Percentiles rank a stretch among this genome's conserved stretches.
Evolutionary conservation across 305 asterid species (phyloP).

Genomic region (Plantago lanceolata): DNA sequence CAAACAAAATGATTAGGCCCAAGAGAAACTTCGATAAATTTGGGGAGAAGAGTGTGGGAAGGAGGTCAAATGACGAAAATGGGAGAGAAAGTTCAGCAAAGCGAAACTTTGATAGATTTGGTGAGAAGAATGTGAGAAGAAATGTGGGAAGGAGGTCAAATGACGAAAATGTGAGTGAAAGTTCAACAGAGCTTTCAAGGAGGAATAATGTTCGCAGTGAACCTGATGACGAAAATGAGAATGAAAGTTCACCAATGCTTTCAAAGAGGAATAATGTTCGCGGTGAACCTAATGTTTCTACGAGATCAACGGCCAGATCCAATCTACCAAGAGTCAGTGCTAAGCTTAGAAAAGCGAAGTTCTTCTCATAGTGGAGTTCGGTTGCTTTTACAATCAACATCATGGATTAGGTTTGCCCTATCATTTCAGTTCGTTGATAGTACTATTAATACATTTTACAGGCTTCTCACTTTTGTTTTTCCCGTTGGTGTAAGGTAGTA

Average conservation of each 20-base stretch:
- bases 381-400: slow-evolving; percentile 20
- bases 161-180: slow-evolving; percentile 12
- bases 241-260: slow-evolving; percentile 10
- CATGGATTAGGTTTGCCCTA: slow-evolving; percentile 23
- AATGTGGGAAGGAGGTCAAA: slow-evolving; percentile 22
- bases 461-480: slow-evolving; percentile 2
- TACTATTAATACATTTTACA: neutral
- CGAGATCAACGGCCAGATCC: slow-evolving; percentile 6
- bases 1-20: slow-evolving; percentile 21
- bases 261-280: slow-evolving; percentile 14
- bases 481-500: slow-evolving; percentile 1
- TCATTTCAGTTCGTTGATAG: neutral
- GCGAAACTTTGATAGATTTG: too few relatives aligned
- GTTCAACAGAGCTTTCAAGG: slow-evolving; percentile 12
- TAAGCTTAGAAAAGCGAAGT: slow-evolving; percentile 20
- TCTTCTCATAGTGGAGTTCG: slow-evolving; percentile 22
- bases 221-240: slow-evolving; percentile 16
- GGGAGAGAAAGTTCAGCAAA: too few relatives aligned
- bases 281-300: slow-evolving; percentile 23
- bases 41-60: too few relatives aligned
- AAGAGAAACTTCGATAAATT: slow-evolving; percentile 24
- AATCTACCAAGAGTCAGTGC: slow-evolving; percentile 21
- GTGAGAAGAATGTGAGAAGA: slow-evolving; percentile 26
- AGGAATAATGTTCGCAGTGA: slow-evolving; percentile 20
- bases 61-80: too few relatives aligned